phyloP scores from a whole-genome alignment of 129 eudicot genomes.

The Tagetes erecta region DNA sequence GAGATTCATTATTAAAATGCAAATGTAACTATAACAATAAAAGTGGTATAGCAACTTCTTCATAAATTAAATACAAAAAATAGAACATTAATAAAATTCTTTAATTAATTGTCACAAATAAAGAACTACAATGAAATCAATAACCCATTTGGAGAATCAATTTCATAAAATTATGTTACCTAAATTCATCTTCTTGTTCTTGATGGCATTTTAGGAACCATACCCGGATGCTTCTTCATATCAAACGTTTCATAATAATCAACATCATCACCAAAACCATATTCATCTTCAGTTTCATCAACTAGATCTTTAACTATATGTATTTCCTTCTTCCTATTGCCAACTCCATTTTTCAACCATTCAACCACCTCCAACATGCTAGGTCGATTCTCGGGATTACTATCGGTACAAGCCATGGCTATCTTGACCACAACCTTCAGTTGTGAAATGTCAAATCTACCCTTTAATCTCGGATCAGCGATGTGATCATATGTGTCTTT shows the following conservation, averaged over 20 bases:
- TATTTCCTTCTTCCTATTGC: conserved; percentile 46
- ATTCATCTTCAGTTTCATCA: conserved; percentile 44
- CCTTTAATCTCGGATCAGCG: conserved; percentile 69
- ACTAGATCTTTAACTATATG: conserved; percentile 32
- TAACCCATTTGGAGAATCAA: conserved; percentile 1
- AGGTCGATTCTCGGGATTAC: conserved; percentile 65
- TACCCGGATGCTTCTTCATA: conserved; percentile 27
- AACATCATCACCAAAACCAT: conserved; percentile 38
- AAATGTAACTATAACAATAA: too few relatives aligned
- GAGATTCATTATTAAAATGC: too few relatives aligned
- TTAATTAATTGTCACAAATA: conserved; percentile 28
- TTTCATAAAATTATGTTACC: not conserved
- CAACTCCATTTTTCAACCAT: conserved; percentile 52
- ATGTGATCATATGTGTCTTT: conserved; percentile 57
- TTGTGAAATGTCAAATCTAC: conserved; percentile 48
- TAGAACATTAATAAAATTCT: conserved; percentile 10
- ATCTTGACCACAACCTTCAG: conserved; percentile 47
- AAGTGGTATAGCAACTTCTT: too few relatives aligned
- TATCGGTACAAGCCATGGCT: conserved; percentile 64
- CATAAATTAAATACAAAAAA: not conserved
- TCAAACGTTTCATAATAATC: conserved; percentile 57
- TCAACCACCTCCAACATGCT: conserved; percentile 69
- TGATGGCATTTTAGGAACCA: conserved; percentile 35
- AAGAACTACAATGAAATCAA: conserved; percentile 21
- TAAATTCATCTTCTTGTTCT: conserved; percentile 29